Percentiles rank a stretch among this genome's conserved stretches.
Conservation (phyloP, 2,329 filamentous ascomycete genomes). For the Nannizzia gypsea region DNA sequence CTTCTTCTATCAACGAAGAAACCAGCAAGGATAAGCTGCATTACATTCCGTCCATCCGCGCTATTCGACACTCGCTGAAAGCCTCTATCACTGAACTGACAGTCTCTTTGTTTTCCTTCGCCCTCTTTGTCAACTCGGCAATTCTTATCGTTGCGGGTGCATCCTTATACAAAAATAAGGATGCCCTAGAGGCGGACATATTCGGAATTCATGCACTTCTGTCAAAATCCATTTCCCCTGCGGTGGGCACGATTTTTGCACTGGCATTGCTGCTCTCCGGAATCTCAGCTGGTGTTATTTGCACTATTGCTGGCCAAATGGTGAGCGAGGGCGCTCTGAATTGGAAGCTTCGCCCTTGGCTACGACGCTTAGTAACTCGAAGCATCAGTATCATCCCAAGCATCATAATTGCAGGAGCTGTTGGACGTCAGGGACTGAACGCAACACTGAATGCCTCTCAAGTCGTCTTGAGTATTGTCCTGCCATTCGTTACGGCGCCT, state of each 20-base stretch:
- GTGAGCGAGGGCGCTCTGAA: conserved; percentile 70
- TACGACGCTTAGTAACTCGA: conserved; percentile 64
- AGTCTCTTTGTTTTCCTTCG: conserved; percentile 67
- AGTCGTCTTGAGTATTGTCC: conserved; percentile 63
- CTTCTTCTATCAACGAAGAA: conserved; percentile 19
- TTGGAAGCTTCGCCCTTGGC: conserved; percentile 64
- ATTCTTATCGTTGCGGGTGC: conserved; percentile 75
- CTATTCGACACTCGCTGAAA: conserved; percentile 62
- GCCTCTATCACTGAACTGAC: conserved; percentile 61
- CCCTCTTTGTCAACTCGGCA: conserved; percentile 70
- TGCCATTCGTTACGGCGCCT: conserved; percentile 73
- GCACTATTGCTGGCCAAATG: conserved; percentile 84
- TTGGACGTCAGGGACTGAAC: conserved; percentile 59
- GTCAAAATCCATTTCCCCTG: conserved; percentile 54
- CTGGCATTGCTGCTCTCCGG: conserved; percentile 70
- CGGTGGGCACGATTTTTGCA: conserved; percentile 73
- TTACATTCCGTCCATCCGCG: conserved; percentile 59
- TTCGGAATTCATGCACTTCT: conserved; percentile 73
- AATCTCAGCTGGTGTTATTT: conserved; percentile 71
- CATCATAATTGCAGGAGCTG: conserved; percentile 70
- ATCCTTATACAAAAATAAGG: conserved; percentile 46
- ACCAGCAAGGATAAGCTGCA: conserved; percentile 38
- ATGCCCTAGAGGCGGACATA: conserved; percentile 59
- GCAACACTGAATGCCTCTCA: conserved; percentile 64
- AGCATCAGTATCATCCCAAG: conserved; percentile 69